Base-by-base conservation (phyloP, 345 rosid genomes). In the Bruguiera sexangula region DNA sequence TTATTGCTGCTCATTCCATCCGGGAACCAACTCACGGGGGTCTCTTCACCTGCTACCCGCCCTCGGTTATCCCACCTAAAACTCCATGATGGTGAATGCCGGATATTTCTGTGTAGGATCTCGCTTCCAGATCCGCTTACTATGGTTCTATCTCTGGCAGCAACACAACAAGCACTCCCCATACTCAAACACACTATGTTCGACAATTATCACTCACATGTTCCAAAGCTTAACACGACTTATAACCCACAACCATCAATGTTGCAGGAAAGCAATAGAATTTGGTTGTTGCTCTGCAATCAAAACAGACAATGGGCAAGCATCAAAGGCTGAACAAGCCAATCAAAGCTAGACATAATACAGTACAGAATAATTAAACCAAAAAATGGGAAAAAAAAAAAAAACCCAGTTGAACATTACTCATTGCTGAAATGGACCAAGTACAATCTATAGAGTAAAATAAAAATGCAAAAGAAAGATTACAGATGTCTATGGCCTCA, bases 131-230 rank as follows among this genome's bases (percentile, higher is more conserved):
- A 75, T 73, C 81, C 87, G 82, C 68, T 75, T 32, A 85, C 80
- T 27, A 96, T 94, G 73, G 79, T 86, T 82, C 86, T 92, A 69
- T 96, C 99, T 75, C 95, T 82, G 76, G 93, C 94, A 80, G 99
- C 93, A 69, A 96, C 90, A 81, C 99, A 96, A 71, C 98, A 96
- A 68, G 94, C 93, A 72, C 91, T 84, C 62, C 99, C 99, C 99
- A 96, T 95, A 63, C 65, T 82, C 73, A 27, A 69, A 74, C 64
- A 69, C 75, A 77, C 68, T 5, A 54, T 2, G 65, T 71, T 53
- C 77, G 19, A 53, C 58, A 74, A 63, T 30, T 62, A 69, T 21
- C 73, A 69, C 55, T 76, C 78, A 75, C 83, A 76, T 73, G 26
- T 22, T 68, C 75, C 57, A 48, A 53, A 29, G 69, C 54, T 54